Evolutionary conservation across 495 filamentous ascomycete genomes (phyloP), one percentile per base, ranked within the genome.

Genomic region (Opeltia flavorubescens): DNA sequence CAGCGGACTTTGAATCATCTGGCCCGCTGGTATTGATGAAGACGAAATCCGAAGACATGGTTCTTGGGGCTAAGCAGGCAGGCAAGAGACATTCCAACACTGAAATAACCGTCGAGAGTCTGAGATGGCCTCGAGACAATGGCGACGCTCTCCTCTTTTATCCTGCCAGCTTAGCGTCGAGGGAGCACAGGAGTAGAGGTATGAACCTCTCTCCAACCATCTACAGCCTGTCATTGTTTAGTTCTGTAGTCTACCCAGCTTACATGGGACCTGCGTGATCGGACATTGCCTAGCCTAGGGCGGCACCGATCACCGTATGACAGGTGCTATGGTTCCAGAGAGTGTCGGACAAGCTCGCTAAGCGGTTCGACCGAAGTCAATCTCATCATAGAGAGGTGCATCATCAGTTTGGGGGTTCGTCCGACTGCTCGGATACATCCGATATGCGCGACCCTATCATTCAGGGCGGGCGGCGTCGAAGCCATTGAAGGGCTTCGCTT

Each of bases 1-100:
- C 9, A 57, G 50, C 35, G 17, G 47, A 50, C 38, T 50, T 43
- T 17, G 55, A 55, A 27, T 62, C 61, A 6, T 50, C 51, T 17
- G 61, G 59, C 17, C 52, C 42, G n/a, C 53, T 48, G 4, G 60
- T 52, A 29, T 64, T 57, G 50, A 64, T 57, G 47, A 64, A 64
- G 30, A 60, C 52, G 26, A 60, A 55, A 2, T 62, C 49, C 44
- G 46, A 51, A 6, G 23, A 40, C 9, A 44, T 50, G 29, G 29
- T 13, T 6, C 29, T 13, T 13, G 13, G 6, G 29, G 29, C 29
- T 31, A 13, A 6, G 6, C 29, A 31, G 29, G 29, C 13, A 6
- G 18, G 29, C 6, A 13, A 31, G 13, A 6, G 35, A 21, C 18
- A 39, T 39, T n/a, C n/a, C n/a, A n/a, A n/a, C n/a, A n/a, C n/a